Conservation (phyloP, 208 protist genomes). For the Leishmania lainsoni region DNA sequence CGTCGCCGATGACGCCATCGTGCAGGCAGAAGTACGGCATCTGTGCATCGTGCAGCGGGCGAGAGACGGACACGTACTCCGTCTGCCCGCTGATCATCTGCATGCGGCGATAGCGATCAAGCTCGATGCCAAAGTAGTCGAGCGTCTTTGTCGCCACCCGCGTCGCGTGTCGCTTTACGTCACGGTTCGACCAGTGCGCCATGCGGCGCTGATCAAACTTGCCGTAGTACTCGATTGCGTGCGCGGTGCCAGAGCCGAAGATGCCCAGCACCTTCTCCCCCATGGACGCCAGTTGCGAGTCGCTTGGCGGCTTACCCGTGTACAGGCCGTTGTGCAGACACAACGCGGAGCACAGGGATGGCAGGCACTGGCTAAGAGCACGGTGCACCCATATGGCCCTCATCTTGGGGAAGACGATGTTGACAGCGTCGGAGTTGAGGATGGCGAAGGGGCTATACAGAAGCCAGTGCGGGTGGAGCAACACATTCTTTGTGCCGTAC, state of each 20-base stretch:
- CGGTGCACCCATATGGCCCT: conserved; percentile 88
- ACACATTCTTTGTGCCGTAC: conserved; percentile 70
- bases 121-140: conserved; percentile 80
- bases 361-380: conserved; percentile 80
- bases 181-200: conserved; percentile 91
- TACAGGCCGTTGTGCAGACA: conserved; percentile 88
- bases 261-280: conserved; percentile 90
- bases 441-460: conserved; percentile 88
- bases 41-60: conserved; percentile 84
- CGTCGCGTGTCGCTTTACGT: conserved; percentile 81
- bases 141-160: conserved; percentile 87
- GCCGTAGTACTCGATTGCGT: conserved; percentile 84
- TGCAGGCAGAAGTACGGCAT: conserved; percentile 91
- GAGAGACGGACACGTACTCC: conserved; percentile 75
- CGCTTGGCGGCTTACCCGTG: conserved; percentile 84
- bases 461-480: conserved; percentile 77
- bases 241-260: conserved; percentile 86
- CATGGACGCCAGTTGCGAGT: conserved; percentile 78
- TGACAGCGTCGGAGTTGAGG: conserved; percentile 62
- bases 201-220: conserved; percentile 81
- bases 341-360: conserved; percentile 87
- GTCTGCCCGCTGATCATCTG: conserved; percentile 90
- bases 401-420: conserved; percentile 78
- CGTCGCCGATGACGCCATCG: conserved; percentile 80
- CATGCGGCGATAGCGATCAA: conserved; percentile 87